Evolutionary conservation across 441 rosid genomes (phyloP), one percentile per base, ranked within the genome.

Genomic region (Adansonia rubrostipa): DNA sequence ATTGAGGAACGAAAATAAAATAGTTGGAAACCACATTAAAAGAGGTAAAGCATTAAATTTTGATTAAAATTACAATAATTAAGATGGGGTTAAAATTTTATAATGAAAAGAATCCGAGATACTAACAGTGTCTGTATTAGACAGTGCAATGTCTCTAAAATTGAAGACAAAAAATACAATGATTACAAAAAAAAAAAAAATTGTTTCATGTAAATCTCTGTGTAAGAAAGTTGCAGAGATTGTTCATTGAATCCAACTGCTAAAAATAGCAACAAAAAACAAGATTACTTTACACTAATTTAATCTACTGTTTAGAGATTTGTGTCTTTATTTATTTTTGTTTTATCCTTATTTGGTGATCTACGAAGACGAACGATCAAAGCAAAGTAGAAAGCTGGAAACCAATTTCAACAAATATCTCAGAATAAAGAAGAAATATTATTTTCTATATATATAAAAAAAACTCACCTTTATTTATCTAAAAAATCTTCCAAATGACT

Each of bases 141-240:
- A 60, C 89, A 86, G 89, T 81, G 78, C 79, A 67, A 63, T 82
- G 86, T 87, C 89, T 82, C 87, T 74, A 82, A 78, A 74, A 67
- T 73, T 61, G 70, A 77, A 71, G 85, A 89, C 83, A 57, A 44
- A 13, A 28, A 61, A 7, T 17, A 58, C 71, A 76, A 79, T 71
- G 69, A 79, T 79, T 51, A 28, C 36, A n/a, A n/a, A 28, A 40
- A 56, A 56, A 53, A 54, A 53, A 47, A 40, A 17, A 47, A 70
- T 80, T 48, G 80, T 6, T 69, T 54, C 81, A 28, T 77, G 11
- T 71, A 78, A 82, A 78, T 74, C 84, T 81, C 77, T 69, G 66
- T 64, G 33, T 9, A 66, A 57, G 47, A 78, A 28, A 58, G 70
- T 50, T 57, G 40, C 71, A 47, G 48, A 14, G 22, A 74, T n/a